phyloP scores from a whole-genome alignment of 2,329 filamentous ascomycete genomes.

The Aspergillus nomiae region DNA sequence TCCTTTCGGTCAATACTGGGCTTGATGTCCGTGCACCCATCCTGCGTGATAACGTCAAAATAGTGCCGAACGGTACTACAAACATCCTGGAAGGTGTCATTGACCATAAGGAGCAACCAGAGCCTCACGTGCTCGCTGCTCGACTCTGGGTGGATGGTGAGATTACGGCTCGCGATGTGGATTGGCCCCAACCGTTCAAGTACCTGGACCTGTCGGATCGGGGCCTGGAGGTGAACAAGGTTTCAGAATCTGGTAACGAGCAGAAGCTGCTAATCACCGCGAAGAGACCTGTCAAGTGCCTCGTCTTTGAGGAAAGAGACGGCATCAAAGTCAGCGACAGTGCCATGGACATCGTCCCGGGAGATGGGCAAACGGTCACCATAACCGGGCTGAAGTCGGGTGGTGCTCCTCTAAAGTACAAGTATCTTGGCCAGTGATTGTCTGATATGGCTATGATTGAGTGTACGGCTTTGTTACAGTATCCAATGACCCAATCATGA shows the following conservation, averaged over 20 bases:
- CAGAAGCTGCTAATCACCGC: slow-evolving; percentile 48
- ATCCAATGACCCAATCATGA: background rate
- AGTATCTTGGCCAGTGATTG: slow-evolving; percentile 29
- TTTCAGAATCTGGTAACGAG: slow-evolving; percentile 30
- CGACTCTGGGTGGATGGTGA: slow-evolving; percentile 56
- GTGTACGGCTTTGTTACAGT: background rate
- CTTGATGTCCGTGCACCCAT: slow-evolving; percentile 56
- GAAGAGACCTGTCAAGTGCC: slow-evolving; percentile 58
- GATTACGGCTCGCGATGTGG: slow-evolving; percentile 57
- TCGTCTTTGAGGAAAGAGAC: slow-evolving; percentile 62
- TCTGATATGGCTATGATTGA: background rate
- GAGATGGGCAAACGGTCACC: slow-evolving; percentile 53
- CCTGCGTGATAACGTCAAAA: slow-evolving; percentile 49
- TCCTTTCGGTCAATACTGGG: slow-evolving; percentile 58
- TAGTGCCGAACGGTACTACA: slow-evolving; percentile 59
- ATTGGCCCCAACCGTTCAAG: slow-evolving; percentile 64
- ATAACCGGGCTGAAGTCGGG: slow-evolving; percentile 26
- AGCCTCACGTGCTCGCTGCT: slow-evolving; percentile 57
- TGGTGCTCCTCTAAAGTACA: slow-evolving; percentile 26
- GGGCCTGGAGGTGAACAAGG: slow-evolving; percentile 48
- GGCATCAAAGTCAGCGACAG: slow-evolving; percentile 58
- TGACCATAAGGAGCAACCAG: slow-evolving; percentile 51
- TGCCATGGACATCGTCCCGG: slow-evolving; percentile 61
- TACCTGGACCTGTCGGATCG: slow-evolving; percentile 58
- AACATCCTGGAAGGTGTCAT: slow-evolving; percentile 52